Evolutionary conservation across 148 eudicot species (phyloP), one percentile per base, ranked within the genome.

Genomic region (Camellia sinensis): DNA sequence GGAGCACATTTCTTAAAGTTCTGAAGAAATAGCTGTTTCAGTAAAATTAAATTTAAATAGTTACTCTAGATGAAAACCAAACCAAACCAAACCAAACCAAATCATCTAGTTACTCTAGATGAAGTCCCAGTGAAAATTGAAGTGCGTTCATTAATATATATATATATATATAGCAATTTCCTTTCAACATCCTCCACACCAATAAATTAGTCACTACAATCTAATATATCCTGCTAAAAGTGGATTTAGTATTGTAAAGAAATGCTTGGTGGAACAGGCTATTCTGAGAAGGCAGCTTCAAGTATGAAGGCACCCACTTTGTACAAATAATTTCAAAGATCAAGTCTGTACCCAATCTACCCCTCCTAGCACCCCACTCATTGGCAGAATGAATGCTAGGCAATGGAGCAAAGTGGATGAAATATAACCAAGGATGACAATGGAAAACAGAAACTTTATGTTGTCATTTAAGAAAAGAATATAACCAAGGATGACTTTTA

Each of bases 401-500:
- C 1, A 29, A 29, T 29, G 37, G 37, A 29, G 37, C 37, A 29
- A 29, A 29, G 37, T 29, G 37, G 37, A 29, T 29, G 37, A 29
- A 29, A 29, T 29, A 19, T 22, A 61, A 61, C 18, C 21, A 19
- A 61, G 65, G 5, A 61, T 14, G 48, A 15, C 71, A 67, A 40
- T 67, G 21, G 44, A 13, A 17, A 69, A 69, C 21, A 17, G 14
- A 69, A 57, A 57, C 37, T 29, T 29, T 29, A 29, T 29, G 37
- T 29, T 0, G 37, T 29, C 37, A 29, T 29, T 29, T 29, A 1
- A 69, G 43, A 52, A 6, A 67, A 67, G 48, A 67, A 13, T 50
- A 50, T 67, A 67, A 68, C 48, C 53, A 17, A 69, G 73, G 50
- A 43, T 18, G 73, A 45, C 50, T 44, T 67, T 68, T 68, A 68